These are phyloP conservation scores for Fraxinus americana DNA, from an alignment of 257 asterid species.

Conservation along the genomic window DNA sequence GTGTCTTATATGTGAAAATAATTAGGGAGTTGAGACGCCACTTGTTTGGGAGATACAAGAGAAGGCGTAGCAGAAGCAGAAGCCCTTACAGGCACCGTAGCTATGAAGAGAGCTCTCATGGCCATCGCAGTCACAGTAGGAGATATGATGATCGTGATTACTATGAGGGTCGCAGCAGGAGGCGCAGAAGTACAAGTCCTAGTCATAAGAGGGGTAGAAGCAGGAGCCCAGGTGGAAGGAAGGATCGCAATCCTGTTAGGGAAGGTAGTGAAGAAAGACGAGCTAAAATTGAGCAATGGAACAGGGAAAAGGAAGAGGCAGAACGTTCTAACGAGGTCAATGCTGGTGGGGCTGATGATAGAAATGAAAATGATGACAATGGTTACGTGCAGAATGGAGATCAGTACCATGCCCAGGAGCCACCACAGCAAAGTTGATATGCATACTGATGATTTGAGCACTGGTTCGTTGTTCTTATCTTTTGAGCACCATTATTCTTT, in stretches of 20 bases:
- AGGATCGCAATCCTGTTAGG: conserved; percentile 75
- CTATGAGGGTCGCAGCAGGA: conserved; percentile 76
- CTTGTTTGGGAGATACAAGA: conserved; percentile 69
- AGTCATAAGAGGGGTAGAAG: conserved; percentile 64
- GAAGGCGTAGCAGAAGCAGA: conserved; percentile 71
- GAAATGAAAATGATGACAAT: conserved; percentile 34
- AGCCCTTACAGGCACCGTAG: conserved; percentile 94
- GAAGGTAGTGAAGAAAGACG: conserved; percentile 98
- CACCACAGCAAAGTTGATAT: conserved; percentile 37
- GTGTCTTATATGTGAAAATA: not conserved
- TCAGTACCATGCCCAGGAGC: conserved; percentile 33
- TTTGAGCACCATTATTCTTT: not conserved
- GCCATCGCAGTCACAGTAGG: conserved; percentile 70
- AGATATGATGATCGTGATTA: conserved; percentile 74
- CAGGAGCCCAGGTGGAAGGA: conserved; percentile 76
- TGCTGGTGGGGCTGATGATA: conserved; percentile 32
- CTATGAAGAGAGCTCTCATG: conserved; percentile 75
- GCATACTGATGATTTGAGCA: conserved; percentile 43
- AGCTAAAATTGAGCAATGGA: conserved; percentile 96
- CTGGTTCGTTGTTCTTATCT: conserved; percentile 61
- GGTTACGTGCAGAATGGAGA: conserved; percentile 39
- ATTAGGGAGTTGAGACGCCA: conserved; percentile 77
- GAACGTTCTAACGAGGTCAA: conserved; percentile 43
- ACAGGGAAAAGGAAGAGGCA: conserved; percentile 82
- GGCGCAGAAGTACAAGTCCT: conserved; percentile 67